Percentiles rank a stretch among this genome's conserved stretches.
These are phyloP conservation scores for Psidium friedrichsthalianum DNA, from an alignment of 345 rosid species.

Conservation along the genomic window DNA sequence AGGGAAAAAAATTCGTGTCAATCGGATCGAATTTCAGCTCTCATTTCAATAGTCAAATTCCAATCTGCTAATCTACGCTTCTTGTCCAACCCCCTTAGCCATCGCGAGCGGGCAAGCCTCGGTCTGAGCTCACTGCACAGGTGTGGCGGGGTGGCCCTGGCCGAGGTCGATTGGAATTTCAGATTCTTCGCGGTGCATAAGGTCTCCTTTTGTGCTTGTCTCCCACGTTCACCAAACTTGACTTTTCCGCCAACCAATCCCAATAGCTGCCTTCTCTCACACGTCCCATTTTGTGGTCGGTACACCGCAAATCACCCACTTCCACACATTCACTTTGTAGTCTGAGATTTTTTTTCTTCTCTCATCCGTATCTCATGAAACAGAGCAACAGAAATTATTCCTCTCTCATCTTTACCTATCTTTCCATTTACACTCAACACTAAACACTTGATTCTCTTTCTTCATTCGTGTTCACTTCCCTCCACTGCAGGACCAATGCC, in stretches of 20 bases:
- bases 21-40: too few species aligned
- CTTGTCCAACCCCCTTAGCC: background rate
- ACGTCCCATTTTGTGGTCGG: background rate
- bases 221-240: background rate
- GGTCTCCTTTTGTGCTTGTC: background rate
- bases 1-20: background rate
- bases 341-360: background rate
- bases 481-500: background rate
- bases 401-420: background rate
- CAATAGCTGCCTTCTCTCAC: background rate
- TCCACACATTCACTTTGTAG: background rate
- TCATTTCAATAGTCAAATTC: background rate
- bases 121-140: too few species aligned
- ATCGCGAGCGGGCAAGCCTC: background rate
- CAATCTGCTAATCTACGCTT: background rate
- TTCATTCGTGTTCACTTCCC: background rate
- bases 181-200: background rate
- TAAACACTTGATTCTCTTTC: rapidly evolving
- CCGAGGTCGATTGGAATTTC: background rate
- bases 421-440: background rate
- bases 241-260: background rate
- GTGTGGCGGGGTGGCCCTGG: background rate
- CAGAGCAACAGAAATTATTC: background rate
- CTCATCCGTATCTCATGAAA: background rate
- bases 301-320: background rate